Evolutionary conservation across 257 asterid species (phyloP), one percentile per base, ranked within the genome.

Genomic region (Scutellaria barbata): DNA sequence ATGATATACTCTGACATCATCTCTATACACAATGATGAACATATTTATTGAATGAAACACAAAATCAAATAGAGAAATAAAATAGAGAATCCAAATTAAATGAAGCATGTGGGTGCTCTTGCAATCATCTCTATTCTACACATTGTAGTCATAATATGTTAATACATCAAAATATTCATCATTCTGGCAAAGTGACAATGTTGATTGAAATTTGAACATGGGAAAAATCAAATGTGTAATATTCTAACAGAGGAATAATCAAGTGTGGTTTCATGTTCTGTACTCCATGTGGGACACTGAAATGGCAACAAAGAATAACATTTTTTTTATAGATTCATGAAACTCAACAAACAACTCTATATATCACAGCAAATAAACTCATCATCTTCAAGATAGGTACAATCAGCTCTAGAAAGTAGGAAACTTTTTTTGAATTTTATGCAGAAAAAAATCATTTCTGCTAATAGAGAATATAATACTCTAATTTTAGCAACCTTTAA

Each of bases 331-430:
- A 37, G 41, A 10, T 56, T 30, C 37, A 62, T 10, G 17, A 62
- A 63, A 56, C 30, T 10, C 41, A 55, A 55, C 40, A 22, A 54
- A 17, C 33, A 46, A 58, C 22, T 14, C 8, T 39, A 50, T 41
- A 47, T 66, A 33, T 39, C 55, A 46, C 30, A 12, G 46, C 55
- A 61, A 72, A 37, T 69, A 51, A 37, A 30, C 17, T 39, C 12
- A 25, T 33, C 58, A n/a, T n/a, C 69, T 17, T 40, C 41, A 45
- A 55, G 62, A 39, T 54, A 2, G 33, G 5, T 3, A 16, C 69
- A 41, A 41, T 68, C 41, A 68, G 53, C 45, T 73, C 65, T 63
- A 30, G 10, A n/a, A 25, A 64, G 42, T 17, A 20, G 65, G n/a
- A n/a, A 45, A 52, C 10, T 8, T 14, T 11, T 13, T 40, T 12